A percentile compares a stretch with the other conserved stretches of the same genome.
Conservation (phyloP, 108 stramenopile species). For the Chaetoceros tenuissimus region DNA sequence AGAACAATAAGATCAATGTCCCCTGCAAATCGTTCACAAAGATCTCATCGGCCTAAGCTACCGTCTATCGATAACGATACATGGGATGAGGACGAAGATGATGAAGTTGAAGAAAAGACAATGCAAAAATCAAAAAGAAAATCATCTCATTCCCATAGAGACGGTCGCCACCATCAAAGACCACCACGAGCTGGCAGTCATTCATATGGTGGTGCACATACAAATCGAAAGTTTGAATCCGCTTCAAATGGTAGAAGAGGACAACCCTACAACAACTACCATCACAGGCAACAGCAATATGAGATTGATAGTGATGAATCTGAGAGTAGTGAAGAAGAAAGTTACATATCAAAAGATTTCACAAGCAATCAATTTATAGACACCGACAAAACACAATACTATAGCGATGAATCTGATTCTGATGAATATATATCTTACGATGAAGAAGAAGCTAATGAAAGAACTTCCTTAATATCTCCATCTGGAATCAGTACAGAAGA, state of each 20-base stretch:
- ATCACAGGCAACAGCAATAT: no score
- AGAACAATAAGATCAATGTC: background rate
- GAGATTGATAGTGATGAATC: conserved; percentile 1
- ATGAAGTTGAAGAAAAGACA: conserved; percentile 9
- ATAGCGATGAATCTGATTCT: no score
- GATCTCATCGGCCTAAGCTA: conserved; percentile 29
- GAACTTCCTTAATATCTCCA: background rate
- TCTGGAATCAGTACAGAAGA: conserved; percentile 1
- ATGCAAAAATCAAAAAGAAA: background rate
- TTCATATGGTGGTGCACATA: no score
- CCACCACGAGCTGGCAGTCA: no score
- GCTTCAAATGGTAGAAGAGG: no score
- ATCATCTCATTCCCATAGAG: no score
- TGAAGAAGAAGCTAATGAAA: conserved; percentile 1
- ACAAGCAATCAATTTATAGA: background rate
- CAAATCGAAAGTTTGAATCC: no score
- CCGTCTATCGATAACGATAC: conserved; percentile 33
- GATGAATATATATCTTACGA: conserved; percentile 1
- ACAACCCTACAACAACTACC: no score
- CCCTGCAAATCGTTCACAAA: background rate
- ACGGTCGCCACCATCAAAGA: no score
- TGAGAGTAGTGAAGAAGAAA: background rate
- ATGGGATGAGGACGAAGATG: conserved; percentile 32
- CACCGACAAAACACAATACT: background rate
- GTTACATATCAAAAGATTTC: background rate